These are phyloP conservation scores for Corchorus capsularis DNA, from an alignment of 345 rosid species.

Conservation along the genomic window DNA sequence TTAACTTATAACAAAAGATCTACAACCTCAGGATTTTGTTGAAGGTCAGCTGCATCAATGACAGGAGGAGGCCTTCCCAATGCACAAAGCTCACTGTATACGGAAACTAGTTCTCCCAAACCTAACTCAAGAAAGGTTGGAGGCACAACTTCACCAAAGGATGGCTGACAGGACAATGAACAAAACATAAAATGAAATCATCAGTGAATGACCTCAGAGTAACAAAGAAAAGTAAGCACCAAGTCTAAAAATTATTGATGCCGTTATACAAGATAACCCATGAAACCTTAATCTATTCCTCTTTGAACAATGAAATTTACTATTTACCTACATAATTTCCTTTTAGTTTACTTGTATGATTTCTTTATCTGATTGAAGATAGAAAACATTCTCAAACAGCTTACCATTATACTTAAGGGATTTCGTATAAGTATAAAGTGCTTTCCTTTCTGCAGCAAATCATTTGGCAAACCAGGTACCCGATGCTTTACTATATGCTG, in stretches of 20 bases:
- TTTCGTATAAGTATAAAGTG: conserved; percentile 77
- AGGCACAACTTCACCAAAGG: conserved; percentile 64
- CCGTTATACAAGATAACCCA: not conserved
- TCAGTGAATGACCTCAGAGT: conserved; percentile 11
- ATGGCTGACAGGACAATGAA: conserved; percentile 53
- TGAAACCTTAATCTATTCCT: not conserved
- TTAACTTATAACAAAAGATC: conserved; percentile 10
- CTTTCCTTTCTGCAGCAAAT: conserved; percentile 74
- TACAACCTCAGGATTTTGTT: conserved; percentile 76
- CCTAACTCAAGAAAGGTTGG: conserved; percentile 82
- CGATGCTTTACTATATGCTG: conserved; percentile 79
- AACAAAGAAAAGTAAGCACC: not conserved
- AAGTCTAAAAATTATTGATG: not conserved
- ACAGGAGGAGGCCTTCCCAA: conserved; percentile 69
- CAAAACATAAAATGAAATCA: conserved; percentile 15
- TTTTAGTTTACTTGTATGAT: conserved; percentile 7
- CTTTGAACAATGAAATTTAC: not conserved
- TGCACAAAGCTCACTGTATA: conserved; percentile 68
- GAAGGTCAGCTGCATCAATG: conserved; percentile 74
- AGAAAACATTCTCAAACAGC: conserved; percentile 11
- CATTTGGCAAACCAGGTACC: conserved; percentile 58
- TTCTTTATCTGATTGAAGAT: not conserved
- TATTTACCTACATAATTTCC: not conserved
- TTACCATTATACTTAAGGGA: conserved; percentile 79
- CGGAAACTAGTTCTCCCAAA: conserved; percentile 64